Base-by-base conservation (phyloP, 1,284 basidiomycete genomes). In the Earliella scabrosa region DNA sequence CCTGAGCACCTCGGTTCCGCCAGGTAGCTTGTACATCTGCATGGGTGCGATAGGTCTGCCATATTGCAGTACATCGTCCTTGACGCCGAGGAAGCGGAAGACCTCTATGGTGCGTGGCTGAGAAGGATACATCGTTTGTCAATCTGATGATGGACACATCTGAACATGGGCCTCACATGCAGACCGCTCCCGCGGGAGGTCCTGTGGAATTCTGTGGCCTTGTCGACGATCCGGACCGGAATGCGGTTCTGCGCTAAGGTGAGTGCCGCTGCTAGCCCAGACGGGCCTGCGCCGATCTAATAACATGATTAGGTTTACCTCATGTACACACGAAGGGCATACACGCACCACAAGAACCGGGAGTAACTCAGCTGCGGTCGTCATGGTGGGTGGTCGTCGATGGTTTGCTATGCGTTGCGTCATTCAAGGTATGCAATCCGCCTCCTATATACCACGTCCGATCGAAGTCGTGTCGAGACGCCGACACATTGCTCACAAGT, bases 201-300 rank as follows among this genome's bases (percentile, higher is more conserved):
- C n/a, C 61, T 35, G 35, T 54, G 57, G 27, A 65, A 57, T 0
- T 61, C 56, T 2, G 34, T 47, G 11, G 63, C 66, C 48, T 72
- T 77, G 20, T 75, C 68, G 18, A 77, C 67, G 31, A 77, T 67
- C 18, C 75, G 74, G 9, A 77, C 69, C 2, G 70, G 57, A 0
- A 70, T 53, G 26, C 64, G 63, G 45, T 68, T 62, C 52, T 69
- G 53, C 9, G 46, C 54, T n/a, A 71, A 58, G 3, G 58, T 54
- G 13, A 71, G 61, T 13, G 68, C 69, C 2, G 57, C 49, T 3
- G 64, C 52, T 9, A 71, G 62, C 5, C 68, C 68, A 1, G 61
- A 54, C 2, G 68, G 69, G 1, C 69, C 69, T 23, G 61, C 63
- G 10, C 69, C 69, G 23, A 65, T 60, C 69, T 71, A 20, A 34